These are phyloP conservation scores for thale cress (Arabidopsis thaliana) DNA, from an alignment of 345 rosid genomes.

Conservation along the genomic window TAIR10.1 NC_003075.7:15512001-15512500, in stretches of 20 bases:
- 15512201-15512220: slow-evolving; percentile 19
- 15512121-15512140: background rate
- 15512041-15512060: background rate
- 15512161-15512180: background rate
- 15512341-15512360: no score
- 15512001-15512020: slow-evolving; percentile 25
- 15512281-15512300: background rate
- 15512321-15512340: no score
- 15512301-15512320: background rate
- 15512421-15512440: no score
- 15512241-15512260: background rate
- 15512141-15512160: background rate
- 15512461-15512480: no score
- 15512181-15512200: slow-evolving; percentile 9
- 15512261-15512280: background rate
- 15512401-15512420: background rate
- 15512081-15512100: background rate
- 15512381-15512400: background rate
- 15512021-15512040: background rate
- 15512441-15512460: background rate
- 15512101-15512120: no score
- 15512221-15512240: background rate
- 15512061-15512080: background rate
- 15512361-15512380: no score
- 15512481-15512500: no score